Evolutionary conservation across 805 yeast species (phyloP).

Genomic region (Pichia cabralensis): DNA sequence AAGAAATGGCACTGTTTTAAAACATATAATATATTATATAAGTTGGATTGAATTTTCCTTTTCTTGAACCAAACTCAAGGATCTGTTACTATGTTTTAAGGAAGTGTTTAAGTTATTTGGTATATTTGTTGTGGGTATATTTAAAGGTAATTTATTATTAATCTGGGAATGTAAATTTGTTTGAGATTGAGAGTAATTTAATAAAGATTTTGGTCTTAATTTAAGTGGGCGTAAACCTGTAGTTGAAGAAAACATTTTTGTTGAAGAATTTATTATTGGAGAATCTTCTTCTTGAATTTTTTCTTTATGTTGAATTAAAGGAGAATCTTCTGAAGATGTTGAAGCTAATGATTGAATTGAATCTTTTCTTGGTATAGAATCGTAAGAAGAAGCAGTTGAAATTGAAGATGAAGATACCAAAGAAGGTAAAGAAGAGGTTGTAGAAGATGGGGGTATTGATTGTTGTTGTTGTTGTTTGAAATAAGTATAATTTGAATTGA

Average conservation of each 20-base stretch:
- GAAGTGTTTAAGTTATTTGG: too few relatives aligned
- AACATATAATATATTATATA: too few relatives aligned
- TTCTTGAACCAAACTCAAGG: not conserved
- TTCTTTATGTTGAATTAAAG: not conserved
- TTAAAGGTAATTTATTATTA: too few relatives aligned
- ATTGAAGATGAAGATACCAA: constrained; percentile 9
- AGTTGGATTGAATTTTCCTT: not conserved
- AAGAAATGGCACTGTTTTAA: too few relatives aligned
- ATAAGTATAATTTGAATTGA: not conserved
- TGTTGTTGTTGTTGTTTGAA: too few relatives aligned
- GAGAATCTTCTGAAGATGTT: not conserved
- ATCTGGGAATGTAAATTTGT: too few relatives aligned
- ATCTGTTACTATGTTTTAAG: not conserved
- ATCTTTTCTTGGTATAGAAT: constrained; percentile 5
- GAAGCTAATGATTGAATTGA: constrained; percentile 5
- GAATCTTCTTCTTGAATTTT: not conserved
- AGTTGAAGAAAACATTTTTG: not conserved
- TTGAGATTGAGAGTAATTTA: constrained; percentile 4
- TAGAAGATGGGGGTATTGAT: not conserved
- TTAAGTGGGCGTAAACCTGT: constrained; percentile 12
- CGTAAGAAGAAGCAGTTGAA: constrained; percentile 14
- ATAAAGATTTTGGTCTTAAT: constrained; percentile 6
- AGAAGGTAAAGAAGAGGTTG: constrained; percentile 11
- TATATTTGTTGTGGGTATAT: too few relatives aligned
- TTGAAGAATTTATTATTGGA: not conserved